Evolutionary conservation across 495 filamentous ascomycete genomes (phyloP).

Genomic region (Penicillium coprophilum): DNA sequence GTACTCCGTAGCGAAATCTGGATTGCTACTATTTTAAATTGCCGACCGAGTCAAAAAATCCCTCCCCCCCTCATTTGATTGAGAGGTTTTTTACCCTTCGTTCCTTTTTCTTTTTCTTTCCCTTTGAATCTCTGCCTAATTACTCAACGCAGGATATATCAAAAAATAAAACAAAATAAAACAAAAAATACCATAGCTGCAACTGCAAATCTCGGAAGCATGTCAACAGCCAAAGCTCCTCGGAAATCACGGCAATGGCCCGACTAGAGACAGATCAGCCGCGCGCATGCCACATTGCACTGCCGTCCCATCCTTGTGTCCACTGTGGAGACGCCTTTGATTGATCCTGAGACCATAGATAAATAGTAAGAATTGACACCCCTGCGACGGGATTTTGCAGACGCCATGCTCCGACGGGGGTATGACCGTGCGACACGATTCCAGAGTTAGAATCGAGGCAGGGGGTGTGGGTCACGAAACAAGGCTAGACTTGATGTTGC

Average conservation of each 20-base stretch:
- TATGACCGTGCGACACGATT: constrained; percentile 15
- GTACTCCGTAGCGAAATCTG: not conserved
- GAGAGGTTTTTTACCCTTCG: constrained; percentile 1
- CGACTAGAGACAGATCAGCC: constrained; percentile 23
- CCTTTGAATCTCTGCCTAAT: not conserved
- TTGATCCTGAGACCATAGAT: not conserved
- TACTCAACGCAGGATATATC: not conserved
- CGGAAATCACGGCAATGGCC: constrained; percentile 10
- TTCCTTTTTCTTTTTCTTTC: not conserved
- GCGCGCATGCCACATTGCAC: constrained; percentile 25
- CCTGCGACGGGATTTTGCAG: constrained; percentile 14
- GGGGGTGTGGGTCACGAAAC: not conserved
- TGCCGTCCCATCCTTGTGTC: constrained; percentile 2
- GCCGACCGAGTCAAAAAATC: constrained; percentile 13
- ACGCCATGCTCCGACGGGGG: constrained; percentile 12
- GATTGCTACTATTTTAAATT: constrained; percentile 19
- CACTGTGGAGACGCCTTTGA: constrained; percentile 24
- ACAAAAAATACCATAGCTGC: not conserved
- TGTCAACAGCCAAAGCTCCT: constrained; percentile 11
- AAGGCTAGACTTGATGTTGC: not conserved
- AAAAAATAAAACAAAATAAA: not conserved
- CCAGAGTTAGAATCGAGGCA: constrained; percentile 7
- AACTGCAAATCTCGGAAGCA: constrained; percentile 6
- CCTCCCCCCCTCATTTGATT: not conserved
- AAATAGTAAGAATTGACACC: not conserved